phyloP scores from a whole-genome alignment of 768 basidiomycete species.

The Thelephora ganbajun region DNA sequence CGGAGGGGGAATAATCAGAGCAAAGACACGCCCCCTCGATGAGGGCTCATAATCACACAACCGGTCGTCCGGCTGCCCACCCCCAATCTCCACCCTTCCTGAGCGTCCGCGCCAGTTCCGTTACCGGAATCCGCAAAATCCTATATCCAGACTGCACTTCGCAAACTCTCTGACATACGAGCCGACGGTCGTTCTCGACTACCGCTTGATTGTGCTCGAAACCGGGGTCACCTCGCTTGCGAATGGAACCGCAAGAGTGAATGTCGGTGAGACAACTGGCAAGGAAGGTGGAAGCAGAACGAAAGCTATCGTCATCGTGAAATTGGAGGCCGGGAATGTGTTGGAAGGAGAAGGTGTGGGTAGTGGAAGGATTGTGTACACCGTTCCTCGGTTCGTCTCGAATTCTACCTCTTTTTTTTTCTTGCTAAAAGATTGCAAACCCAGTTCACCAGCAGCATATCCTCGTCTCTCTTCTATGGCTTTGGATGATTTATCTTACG shows the following conservation, averaged over 20 bases:
- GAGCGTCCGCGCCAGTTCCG: no score
- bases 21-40: no score
- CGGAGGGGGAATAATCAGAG: background rate
- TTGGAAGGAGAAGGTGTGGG: no score
- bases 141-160: constrained; percentile 59
- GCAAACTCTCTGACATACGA: no score
- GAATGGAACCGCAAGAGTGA: constrained; percentile 70
- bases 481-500: constrained; percentile 65
- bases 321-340: constrained; percentile 66
- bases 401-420: constrained; percentile 67
- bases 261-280: constrained; percentile 44
- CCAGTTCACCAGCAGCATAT: constrained; percentile 72
- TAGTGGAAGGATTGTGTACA: no score
- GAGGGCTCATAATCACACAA: no score
- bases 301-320: constrained; percentile 63
- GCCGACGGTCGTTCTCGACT: constrained; percentile 66
- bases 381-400: no score
- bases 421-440: constrained; percentile 25
- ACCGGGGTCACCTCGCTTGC: constrained; percentile 70
- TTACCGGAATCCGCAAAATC: constrained; percentile 76
- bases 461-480: constrained; percentile 53
- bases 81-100: no score
- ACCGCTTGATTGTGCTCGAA: constrained; percentile 55
- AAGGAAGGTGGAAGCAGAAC: constrained; percentile 56
- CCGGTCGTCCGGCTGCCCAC: no score